These are phyloP conservation scores for Chytriomyces sp. DNA, from an alignment of 192 early-diverging fungal genomes.

Conservation along the genomic window DNA sequence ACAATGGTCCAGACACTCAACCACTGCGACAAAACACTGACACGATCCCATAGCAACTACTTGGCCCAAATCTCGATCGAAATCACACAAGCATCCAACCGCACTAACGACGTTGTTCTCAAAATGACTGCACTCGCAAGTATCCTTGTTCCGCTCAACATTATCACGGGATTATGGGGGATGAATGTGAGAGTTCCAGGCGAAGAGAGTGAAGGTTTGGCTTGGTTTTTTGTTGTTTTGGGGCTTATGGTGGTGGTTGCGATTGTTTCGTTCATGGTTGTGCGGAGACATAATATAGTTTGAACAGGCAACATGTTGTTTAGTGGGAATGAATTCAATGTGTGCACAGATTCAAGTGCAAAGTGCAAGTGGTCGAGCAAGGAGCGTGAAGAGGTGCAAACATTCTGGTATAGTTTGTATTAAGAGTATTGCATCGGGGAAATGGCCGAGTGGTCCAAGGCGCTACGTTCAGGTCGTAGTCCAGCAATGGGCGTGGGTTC, in stretches of 20 bases:
- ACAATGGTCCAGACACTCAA: constrained; percentile 70
- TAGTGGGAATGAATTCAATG: too few relatives aligned
- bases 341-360: too few relatives aligned
- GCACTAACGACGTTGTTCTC: constrained; percentile 86
- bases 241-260: constrained; percentile 39
- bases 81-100: constrained; percentile 68
- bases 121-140: constrained; percentile 87
- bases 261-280: constrained; percentile 12
- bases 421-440: too few relatives aligned
- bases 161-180: constrained; percentile 71
- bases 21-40: constrained; percentile 77
- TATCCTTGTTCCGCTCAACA: constrained; percentile 88
- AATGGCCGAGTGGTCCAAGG: too few relatives aligned
- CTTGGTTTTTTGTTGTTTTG: constrained; percentile 56
- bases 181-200: constrained; percentile 61
- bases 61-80: constrained; percentile 80
- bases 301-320: not conserved
- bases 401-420: too few relatives aligned
- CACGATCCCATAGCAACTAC: constrained; percentile 79
- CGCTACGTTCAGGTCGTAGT: too few relatives aligned
- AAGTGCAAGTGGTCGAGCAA: too few relatives aligned
- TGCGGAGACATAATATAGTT: constrained; percentile 27
- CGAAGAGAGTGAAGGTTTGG: constrained; percentile 43
- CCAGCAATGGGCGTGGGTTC: too few relatives aligned
- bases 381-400: too few relatives aligned